A percentile compares a stretch with the other conserved stretches of the same genome.
phyloP scores from a whole-genome alignment of 2,329 filamentous ascomycete genomes.

The Sclerotinia nivalis region DNA sequence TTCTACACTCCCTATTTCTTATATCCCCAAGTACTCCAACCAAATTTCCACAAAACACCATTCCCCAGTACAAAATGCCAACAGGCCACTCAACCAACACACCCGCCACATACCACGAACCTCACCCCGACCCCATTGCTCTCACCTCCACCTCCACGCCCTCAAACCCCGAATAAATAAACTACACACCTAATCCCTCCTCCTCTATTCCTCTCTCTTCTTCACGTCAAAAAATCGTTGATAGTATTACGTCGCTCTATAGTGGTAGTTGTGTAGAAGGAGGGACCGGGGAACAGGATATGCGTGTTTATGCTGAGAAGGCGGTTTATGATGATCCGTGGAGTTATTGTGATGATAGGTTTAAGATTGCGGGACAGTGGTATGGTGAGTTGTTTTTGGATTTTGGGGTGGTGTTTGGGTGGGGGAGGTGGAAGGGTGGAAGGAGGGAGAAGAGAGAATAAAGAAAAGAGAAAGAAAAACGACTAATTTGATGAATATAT shows the following conservation, averaged over 20 bases:
- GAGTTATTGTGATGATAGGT: constrained; percentile 52
- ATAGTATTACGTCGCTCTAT: constrained; percentile 48
- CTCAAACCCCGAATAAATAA: constrained; percentile 36
- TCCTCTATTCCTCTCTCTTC: constrained; percentile 40
- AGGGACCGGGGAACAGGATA: constrained; percentile 42
- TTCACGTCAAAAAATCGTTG: constrained; percentile 45
- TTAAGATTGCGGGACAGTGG: constrained; percentile 55
- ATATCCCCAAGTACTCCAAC: background rate
- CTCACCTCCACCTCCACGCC: constrained; percentile 18
- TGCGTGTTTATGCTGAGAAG: constrained; percentile 50
- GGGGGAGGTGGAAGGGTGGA: background rate
- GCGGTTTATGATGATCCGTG: constrained; percentile 51
- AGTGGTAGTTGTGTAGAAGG: constrained; percentile 48
- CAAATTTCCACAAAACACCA: background rate
- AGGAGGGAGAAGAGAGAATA: background rate
- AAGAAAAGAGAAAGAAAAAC: background rate
- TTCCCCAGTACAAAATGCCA: background rate
- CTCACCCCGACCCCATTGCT: constrained; percentile 22
- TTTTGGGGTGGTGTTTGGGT: no score
- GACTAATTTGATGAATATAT: background rate
- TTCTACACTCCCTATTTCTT: background rate
- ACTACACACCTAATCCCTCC: constrained; percentile 47
- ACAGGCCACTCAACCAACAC: background rate
- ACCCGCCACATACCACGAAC: constrained; percentile 15
- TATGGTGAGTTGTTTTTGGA: constrained; percentile 36